A percentile compares a stretch with the other conserved stretches of the same genome.
Evolutionary conservation across 2,329 filamentous ascomycete genomes (phyloP).

Genomic region (Pseudopithomyces maydicus): DNA sequence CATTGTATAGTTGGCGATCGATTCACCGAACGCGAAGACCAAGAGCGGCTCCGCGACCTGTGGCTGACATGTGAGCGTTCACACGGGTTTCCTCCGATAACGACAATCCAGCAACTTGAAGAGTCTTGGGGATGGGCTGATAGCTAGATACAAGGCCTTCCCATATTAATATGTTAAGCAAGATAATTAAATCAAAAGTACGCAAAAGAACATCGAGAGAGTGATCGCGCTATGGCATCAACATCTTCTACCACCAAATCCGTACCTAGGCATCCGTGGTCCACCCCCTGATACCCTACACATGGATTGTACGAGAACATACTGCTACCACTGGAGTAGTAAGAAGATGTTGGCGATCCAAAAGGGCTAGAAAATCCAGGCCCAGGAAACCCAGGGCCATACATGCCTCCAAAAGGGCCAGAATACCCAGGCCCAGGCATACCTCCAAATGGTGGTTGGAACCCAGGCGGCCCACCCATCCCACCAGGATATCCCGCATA

Average conservation of each 20-base stretch:
- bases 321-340: too few species aligned
- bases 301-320: neutral
- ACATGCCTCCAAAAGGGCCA: neutral
- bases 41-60: conserved; percentile 35
- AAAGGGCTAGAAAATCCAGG: too few species aligned
- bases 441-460: neutral
- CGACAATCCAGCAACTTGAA: conserved; percentile 37
- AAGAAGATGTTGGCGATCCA: too few species aligned
- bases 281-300: neutral
- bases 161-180: too few species aligned
- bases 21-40: conserved; percentile 36
- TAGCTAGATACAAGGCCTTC: conserved; percentile 10
- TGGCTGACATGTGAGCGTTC: conserved; percentile 37
- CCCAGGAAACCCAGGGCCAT: too few species aligned
- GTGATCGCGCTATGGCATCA: too few species aligned
- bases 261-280: too few species aligned
- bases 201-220: too few species aligned
- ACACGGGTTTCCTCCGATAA: conserved; percentile 42
- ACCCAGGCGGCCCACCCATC: neutral
- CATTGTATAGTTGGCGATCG: conserved; percentile 36
- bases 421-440: too few species aligned
- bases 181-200: too few species aligned
- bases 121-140: conserved; percentile 41
- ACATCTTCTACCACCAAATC: too few species aligned
- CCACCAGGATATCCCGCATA: conserved; percentile 1